A percentile compares a stretch with the other conserved stretches of the same genome.
Conservation (phyloP, 164 flowering plant genomes). For the Piper longum region DNA sequence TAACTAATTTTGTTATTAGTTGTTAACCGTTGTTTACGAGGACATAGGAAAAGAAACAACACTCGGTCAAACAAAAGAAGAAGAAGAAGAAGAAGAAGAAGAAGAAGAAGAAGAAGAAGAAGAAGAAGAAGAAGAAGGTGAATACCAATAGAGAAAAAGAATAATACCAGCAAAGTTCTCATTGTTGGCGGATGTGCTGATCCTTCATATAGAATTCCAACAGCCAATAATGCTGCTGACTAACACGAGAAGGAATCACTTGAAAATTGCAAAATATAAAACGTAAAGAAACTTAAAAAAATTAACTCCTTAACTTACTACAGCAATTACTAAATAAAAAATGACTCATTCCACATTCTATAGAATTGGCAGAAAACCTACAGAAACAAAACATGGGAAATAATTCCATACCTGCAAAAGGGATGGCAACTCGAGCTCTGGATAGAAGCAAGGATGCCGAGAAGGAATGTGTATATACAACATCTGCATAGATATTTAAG, state of each 20-base stretch:
- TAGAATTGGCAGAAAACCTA: too few relatives aligned
- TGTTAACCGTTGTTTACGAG: too few relatives aligned
- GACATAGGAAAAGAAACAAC: too few relatives aligned
- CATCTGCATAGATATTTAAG: conserved; percentile 27
- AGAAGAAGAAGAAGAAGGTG: not conserved
- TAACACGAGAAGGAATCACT: conserved; percentile 18
- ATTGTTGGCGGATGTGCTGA: conserved; percentile 81
- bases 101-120: too few relatives aligned
- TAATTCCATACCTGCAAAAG: conserved; percentile 62
- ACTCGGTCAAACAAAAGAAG: not conserved
- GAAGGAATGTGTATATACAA: conserved; percentile 80
- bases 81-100: not conserved
- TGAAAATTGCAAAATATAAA: too few relatives aligned
- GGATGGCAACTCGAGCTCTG: conserved; percentile 85
- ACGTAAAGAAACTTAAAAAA: not conserved
- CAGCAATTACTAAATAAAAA: too few relatives aligned
- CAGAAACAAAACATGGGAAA: not conserved
- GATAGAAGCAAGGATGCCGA: conserved; percentile 66
- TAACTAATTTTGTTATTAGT: too few relatives aligned
- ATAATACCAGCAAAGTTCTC: conserved; percentile 72
- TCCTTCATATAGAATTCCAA: conserved; percentile 90
- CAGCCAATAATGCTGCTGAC: conserved; percentile 91
- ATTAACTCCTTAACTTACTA: not conserved
- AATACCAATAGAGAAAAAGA: not conserved
- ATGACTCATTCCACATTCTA: too few relatives aligned